Conservation (phyloP, 106 monocot genomes). For the Dendrobium nobile region DNA sequence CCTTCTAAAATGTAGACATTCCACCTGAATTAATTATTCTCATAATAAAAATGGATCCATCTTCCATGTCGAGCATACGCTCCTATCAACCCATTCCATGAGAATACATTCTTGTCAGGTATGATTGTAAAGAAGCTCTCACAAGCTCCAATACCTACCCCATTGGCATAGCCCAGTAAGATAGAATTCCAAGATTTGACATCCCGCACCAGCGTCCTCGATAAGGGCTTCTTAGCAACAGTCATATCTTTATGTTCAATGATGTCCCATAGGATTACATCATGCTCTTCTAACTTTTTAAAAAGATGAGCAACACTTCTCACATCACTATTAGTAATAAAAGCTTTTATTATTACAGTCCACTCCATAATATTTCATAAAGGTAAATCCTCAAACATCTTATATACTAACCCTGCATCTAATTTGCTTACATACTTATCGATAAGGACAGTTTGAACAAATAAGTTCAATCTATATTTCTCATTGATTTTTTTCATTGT, state of each 20-base stretch:
- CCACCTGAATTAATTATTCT: conserved; percentile 16
- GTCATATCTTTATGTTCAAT: conserved; percentile 30
- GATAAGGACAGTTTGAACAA: conserved; percentile 42
- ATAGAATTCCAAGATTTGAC: conserved; percentile 56
- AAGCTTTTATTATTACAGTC: conserved; percentile 33
- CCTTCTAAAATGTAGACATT: conserved; percentile 31
- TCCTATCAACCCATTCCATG: conserved; percentile 53
- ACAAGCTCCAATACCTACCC: conserved; percentile 25
- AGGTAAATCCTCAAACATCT: conserved; percentile 45
- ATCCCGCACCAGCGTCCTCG: conserved; percentile 33
- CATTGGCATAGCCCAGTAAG: conserved; percentile 34
- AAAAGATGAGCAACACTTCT: conserved; percentile 21
- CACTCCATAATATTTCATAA: conserved; percentile 35
- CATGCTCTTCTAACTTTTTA: conserved; percentile 20
- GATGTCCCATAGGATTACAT: conserved; percentile 51
- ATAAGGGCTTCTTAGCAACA: conserved; percentile 34
- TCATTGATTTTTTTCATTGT: no score
- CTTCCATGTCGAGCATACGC: conserved; percentile 28
- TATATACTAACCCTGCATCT: conserved; percentile 9
- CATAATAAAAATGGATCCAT: conserved; percentile 44
- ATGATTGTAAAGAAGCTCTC: conserved; percentile 40
- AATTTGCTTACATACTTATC: conserved; percentile 31
- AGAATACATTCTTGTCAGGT: conserved; percentile 50
- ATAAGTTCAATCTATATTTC: conserved; percentile 6
- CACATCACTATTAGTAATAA: conserved; percentile 26